Conservation (phyloP, 192 early-diverging fungal genomes). For the Backusella tarrabulga region DNA sequence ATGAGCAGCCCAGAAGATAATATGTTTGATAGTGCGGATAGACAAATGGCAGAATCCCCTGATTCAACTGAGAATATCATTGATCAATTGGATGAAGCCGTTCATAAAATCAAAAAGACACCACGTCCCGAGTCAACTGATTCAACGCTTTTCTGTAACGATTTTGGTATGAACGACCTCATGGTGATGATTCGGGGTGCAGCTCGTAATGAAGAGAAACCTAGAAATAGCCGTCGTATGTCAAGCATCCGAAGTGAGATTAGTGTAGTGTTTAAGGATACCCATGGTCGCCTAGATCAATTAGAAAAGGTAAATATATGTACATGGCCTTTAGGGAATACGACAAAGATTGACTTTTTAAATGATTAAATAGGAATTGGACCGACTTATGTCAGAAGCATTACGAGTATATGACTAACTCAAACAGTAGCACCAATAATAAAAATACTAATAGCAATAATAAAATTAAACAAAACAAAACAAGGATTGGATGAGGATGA, state of each 20-base stretch:
- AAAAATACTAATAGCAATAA: background rate
- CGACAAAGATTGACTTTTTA: background rate
- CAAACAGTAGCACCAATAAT: background rate
- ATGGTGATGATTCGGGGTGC: constrained; percentile 38
- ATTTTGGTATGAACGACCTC: constrained; percentile 47
- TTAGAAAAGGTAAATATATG: constrained; percentile 11
- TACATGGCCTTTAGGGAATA: background rate
- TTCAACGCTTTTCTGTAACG: constrained; percentile 38
- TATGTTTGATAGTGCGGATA: background rate
- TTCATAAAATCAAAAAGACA: background rate
- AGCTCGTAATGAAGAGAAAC: constrained; percentile 19
- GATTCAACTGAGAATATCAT: background rate
- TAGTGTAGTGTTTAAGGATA: constrained; percentile 13
- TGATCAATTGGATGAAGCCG: constrained; percentile 5
- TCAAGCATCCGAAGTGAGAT: constrained; percentile 13
- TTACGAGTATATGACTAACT: constrained; percentile 19
- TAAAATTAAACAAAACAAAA: background rate
- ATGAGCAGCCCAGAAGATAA: background rate
- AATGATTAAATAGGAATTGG: constrained; percentile 28
- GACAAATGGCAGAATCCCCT: background rate
- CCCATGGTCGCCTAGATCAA: constrained; percentile 14
- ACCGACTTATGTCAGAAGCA: constrained; percentile 37
- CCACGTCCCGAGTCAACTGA: constrained; percentile 13
- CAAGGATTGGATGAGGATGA: background rate
- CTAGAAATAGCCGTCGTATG: constrained; percentile 8